Base-by-base conservation (phyloP, 148 eudicot genomes). In the Rhododendron henanense region DNA sequence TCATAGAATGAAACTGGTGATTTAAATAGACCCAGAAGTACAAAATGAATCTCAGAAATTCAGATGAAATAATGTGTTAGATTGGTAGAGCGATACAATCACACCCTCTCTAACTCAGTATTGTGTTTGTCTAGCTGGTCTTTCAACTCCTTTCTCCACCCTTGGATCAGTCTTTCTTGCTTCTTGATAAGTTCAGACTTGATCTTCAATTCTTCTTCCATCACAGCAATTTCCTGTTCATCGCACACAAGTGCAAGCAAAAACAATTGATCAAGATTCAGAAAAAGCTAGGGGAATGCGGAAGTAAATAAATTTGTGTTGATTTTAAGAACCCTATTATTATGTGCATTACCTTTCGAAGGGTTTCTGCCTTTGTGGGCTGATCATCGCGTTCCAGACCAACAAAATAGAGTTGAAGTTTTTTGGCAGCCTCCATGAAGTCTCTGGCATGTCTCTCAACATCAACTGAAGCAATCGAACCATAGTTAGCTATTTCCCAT, bases 381-480 rank as follows among this genome's bases (percentile, higher is more conserved):
- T 88, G 95, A 55, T 55, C 57, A 63, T 94, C 95, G 1, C 94
- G 95, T 85, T 94, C 96, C 90, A 96, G 88, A 73, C 95, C 89
- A 53, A 93, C 90, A 69, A 96, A 94, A 91, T 92, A 93, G 59
- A 92, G 87, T 85, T 94, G 96, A 83, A 95, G 98, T 90, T 92
- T 96, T 90, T 96, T 96, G 8, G 99, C 99, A 6, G 98, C 97
- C 87, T 96, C 98, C 99, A 96, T 95, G 10, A 81, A 75, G 83
- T 95, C 98, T 90, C 96, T 92, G 44, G 98, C 95, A 88, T 96
- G 97, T 67, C 95, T 89, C 90, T 95, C 98, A 37, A 96, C 98
- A 84, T 96, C 99, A 93, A 94, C 99, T 96, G 89, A 45, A 89
- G 67, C 77, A 90, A 84, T n/a, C 25, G 79, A 35, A 84, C 21